phyloP scores from a whole-genome alignment of 345 rosid species.

The Corchorus olitorius region DNA sequence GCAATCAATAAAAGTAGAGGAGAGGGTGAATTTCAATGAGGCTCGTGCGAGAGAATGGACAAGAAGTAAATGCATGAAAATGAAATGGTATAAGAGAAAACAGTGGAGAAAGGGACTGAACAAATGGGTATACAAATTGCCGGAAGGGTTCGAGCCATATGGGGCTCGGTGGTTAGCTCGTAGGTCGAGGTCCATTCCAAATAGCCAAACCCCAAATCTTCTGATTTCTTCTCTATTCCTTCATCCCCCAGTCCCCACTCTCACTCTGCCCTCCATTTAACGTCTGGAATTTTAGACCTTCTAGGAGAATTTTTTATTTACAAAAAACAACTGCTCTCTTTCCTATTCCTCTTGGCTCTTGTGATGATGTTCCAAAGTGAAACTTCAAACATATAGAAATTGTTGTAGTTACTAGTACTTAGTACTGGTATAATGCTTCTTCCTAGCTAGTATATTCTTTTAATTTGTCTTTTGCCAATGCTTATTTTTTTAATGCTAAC shows the following conservation, averaged over 20 bases:
- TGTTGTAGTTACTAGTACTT: neutral
- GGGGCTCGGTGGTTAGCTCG: conserved; percentile 11
- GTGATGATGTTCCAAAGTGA: neutral
- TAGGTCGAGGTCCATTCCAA: conserved; percentile 15
- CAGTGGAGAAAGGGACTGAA: neutral
- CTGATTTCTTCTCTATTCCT: neutral
- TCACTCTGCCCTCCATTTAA: conserved; percentile 13
- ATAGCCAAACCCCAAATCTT: neutral
- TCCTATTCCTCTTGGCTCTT: neutral
- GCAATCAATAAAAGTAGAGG: neutral
- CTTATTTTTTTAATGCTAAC: neutral
- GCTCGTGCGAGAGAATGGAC: neutral
- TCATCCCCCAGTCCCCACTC: neutral
- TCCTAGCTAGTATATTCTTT: neutral
- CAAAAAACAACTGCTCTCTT: neutral
- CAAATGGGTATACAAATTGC: conserved; percentile 21
- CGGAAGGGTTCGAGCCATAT: neutral
- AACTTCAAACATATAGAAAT: neutral
- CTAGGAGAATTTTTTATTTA: neutral
- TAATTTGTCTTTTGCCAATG: neutral
- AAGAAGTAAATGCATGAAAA: neutral
- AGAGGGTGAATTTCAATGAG: neutral
- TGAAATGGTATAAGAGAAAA: neutral
- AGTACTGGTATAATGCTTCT: neutral
- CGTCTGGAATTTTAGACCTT: conserved; percentile 17